A percentile compares a stretch with the other conserved stretches of the same genome.
Conservation (phyloP, 1,284 basidiomycete species). For the Malassezia slooffiae region DNA sequence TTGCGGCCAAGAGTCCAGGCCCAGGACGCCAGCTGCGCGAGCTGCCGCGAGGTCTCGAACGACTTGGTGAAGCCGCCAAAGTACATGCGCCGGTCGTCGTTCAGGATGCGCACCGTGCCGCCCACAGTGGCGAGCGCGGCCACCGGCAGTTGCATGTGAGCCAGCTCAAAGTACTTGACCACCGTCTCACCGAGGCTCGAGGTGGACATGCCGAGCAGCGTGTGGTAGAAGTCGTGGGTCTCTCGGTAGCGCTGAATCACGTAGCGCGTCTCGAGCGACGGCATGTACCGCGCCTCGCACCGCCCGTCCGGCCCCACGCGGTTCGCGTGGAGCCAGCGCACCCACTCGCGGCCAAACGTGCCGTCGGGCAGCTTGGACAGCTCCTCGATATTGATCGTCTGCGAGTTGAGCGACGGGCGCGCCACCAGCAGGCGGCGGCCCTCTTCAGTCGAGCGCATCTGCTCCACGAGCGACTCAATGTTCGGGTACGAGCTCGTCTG, state of each 20-base stretch:
- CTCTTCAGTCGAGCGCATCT: conserved; percentile 61
- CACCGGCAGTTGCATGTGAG: conserved; percentile 83
- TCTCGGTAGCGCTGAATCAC: conserved; percentile 97
- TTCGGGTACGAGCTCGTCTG: conserved; percentile 50
- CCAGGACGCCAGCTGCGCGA: conserved; percentile 49
- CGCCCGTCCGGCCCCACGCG: conserved; percentile 90
- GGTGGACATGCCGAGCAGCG: conserved; percentile 74
- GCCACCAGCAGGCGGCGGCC: conserved; percentile 62
- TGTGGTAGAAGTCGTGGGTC: conserved; percentile 88
- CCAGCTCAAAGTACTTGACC: conserved; percentile 87
- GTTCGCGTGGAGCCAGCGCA: conserved; percentile 79
- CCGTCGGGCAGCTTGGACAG: conserved; percentile 63
- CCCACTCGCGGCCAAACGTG: conserved; percentile 76
- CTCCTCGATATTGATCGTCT: conserved; percentile 61
- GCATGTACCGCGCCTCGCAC: conserved; percentile 61
- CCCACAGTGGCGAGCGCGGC: conserved; percentile 69
- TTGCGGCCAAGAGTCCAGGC: conserved; percentile 68
- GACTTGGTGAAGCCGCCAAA: conserved; percentile 56
- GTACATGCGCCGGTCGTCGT: conserved; percentile 52
- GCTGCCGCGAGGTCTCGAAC: conserved; percentile 4
- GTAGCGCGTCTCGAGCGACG: conserved; percentile 59
- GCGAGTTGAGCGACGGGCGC: conserved; percentile 67
- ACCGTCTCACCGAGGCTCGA: conserved; percentile 86
- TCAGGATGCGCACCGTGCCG: conserved; percentile 50
- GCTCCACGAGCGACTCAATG: conserved; percentile 65